Evolutionary conservation across 306 rosid species (phyloP), one percentile per base, ranked within the genome.

Genomic region (Castanospermum australe): DNA sequence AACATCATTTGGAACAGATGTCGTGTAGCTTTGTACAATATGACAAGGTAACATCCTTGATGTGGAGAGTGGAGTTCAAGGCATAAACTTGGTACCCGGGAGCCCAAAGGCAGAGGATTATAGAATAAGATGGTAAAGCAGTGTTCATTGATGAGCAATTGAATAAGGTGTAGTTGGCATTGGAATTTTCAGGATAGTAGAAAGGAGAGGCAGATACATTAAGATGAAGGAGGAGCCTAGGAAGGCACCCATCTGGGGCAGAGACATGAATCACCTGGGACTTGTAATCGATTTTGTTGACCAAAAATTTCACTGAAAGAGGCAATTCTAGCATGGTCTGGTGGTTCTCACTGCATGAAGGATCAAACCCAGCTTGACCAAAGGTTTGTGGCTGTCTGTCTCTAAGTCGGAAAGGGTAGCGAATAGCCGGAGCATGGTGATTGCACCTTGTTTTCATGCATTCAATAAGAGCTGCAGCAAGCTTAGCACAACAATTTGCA

Each of bases 111-210:
- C 80, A 76, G 7, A 21, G 39, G n/a, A 73, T 73, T 32, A 67
- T 38, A 22, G 78, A 25, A 25, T 73, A 22, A 72, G 67, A 38
- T 55, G n/a, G 66, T 35, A 73, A 72, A 73, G 6, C 67, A 5
- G 67, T 56, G 67, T 73, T 73, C 78, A 63, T 63, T 35, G 73
- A 59, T 74, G 79, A 59, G 25, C 79, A 74, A 74, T 74, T 74
- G 69, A 74, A 59, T 3, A 74, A 20, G 12, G 79, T 61, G 20
- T 62, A 76, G 38, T 77, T 52, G 18, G 54, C 60, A 51, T 21
- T 51, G 6, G 56, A 17, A 24, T 65, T n/a, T 8, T 51, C 15
- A 38, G 51, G 4, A n/a, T 33, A 63, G 18, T 64, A 45, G 24
- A 77, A 77, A 36, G 55, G 67, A 11, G 56, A 38, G 28, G 81